Evolutionary conservation across 2,329 filamentous ascomycete species (phyloP).

Genomic region (Aspergillus hiratsukae): DNA sequence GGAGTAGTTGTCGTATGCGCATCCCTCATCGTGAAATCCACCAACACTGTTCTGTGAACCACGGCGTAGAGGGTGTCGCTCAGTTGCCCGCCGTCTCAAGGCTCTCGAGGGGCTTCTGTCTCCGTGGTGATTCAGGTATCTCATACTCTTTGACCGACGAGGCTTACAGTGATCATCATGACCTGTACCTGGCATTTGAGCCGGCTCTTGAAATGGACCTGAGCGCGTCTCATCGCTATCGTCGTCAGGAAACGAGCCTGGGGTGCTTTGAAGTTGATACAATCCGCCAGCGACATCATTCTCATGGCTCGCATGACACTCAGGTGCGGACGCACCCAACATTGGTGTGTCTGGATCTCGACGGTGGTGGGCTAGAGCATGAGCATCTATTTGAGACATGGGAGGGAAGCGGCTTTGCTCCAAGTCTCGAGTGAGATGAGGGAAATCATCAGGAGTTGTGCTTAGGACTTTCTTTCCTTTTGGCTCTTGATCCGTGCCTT

Average conservation of each 20-base stretch:
- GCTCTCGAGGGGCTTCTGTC: background rate
- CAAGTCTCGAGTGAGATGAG: constrained; percentile 17
- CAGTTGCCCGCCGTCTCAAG: constrained; percentile 27
- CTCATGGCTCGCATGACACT: background rate
- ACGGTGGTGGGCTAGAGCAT: constrained; percentile 23
- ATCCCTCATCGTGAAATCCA: background rate
- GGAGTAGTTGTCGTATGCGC: background rate
- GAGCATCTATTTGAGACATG: constrained; percentile 36
- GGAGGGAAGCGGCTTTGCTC: constrained; percentile 32
- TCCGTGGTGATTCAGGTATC: constrained; percentile 12
- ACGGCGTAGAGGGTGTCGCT: constrained; percentile 18
- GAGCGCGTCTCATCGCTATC: background rate
- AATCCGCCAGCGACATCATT: background rate
- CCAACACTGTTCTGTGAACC: background rate
- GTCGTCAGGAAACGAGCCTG: constrained; percentile 13
- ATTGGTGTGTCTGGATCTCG: constrained; percentile 2
- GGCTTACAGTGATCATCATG: constrained; percentile 1
- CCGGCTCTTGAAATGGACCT: background rate
- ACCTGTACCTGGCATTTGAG: background rate
- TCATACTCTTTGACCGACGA: constrained; percentile 23
- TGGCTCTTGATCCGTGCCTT: constrained; percentile 5
- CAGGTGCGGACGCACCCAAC: background rate
- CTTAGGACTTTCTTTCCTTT: background rate
- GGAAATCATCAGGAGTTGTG: constrained; percentile 10
- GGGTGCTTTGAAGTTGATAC: background rate